These are phyloP conservation scores for Intubia oerlemansii DNA, from an alignment of 2,329 filamentous ascomycete species.

Conservation along the genomic window DNA sequence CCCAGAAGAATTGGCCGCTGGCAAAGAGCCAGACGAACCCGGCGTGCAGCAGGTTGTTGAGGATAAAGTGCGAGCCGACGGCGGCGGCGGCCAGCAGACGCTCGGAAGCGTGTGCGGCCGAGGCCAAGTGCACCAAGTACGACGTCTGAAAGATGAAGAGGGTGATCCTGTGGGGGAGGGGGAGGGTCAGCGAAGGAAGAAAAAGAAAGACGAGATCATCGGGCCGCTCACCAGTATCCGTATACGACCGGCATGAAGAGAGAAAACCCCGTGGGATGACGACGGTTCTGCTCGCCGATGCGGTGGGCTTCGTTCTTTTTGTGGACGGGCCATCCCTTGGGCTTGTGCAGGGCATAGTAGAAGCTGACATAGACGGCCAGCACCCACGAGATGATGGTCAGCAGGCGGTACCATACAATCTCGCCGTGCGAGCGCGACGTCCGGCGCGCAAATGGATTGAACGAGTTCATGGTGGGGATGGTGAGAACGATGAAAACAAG, in stretches of 20 bases:
- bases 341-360: conserved; percentile 49
- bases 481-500: not conserved
- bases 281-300: conserved; percentile 56
- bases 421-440: conserved; percentile 40
- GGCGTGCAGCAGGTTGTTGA: conserved; percentile 67
- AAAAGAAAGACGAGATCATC: conserved; percentile 8
- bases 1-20: conserved; percentile 50
- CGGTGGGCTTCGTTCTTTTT: conserved; percentile 19
- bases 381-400: conserved; percentile 55
- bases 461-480: conserved; percentile 1
- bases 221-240: conserved; percentile 84
- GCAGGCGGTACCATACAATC: conserved; percentile 52
- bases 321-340: conserved; percentile 31
- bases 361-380: conserved; percentile 49
- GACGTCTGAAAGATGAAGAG: conserved; percentile 56
- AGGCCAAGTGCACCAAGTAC: conserved; percentile 62
- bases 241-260: conserved; percentile 42
- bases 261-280: conserved; percentile 50
- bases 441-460: conserved; percentile 56
- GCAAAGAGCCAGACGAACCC: conserved; percentile 71
- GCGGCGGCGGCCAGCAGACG: conserved; percentile 49
- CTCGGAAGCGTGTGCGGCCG: conserved; percentile 26
- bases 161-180: conserved; percentile 29
- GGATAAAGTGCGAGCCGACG: conserved; percentile 66
- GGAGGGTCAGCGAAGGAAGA: not conserved